Conservation (phyloP, 768 basidiomycete species). For the Russula foetens region DNA sequence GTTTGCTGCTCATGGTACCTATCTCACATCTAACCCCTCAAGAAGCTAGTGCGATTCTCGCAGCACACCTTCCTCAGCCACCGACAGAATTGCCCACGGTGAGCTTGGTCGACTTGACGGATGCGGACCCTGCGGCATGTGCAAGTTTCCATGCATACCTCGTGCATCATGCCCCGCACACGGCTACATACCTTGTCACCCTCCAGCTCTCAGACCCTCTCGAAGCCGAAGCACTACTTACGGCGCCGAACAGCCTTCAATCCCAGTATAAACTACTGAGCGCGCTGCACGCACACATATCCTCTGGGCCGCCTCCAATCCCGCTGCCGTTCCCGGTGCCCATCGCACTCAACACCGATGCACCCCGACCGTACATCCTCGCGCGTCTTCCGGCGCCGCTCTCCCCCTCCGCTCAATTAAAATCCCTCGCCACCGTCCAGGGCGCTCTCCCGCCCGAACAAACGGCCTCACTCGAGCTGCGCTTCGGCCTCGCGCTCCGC, state of each 20-base stretch:
- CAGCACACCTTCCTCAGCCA: slow-evolving; percentile 8
- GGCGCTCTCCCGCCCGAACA: slow-evolving; percentile 31
- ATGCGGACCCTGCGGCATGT: slow-evolving; percentile 2
- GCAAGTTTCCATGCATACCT: slow-evolving; percentile 3
- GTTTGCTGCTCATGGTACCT: not conserved
- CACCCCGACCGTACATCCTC: slow-evolving; percentile 48
- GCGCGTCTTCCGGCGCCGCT: slow-evolving; percentile 20
- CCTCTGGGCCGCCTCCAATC: slow-evolving; percentile 35
- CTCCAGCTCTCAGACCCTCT: slow-evolving; percentile 5
- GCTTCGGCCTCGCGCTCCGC: slow-evolving; percentile 51
- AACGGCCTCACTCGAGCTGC: slow-evolving; percentile 42
- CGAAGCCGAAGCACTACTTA: not conserved
- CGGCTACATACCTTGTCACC: slow-evolving; percentile 5
- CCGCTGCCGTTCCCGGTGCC: slow-evolving; percentile 30
- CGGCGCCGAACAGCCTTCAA: slow-evolving; percentile 22
- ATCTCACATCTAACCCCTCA: slow-evolving; percentile 4
- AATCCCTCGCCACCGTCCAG: slow-evolving; percentile 31
- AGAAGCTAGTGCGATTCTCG: slow-evolving; percentile 1
- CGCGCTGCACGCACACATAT: slow-evolving; percentile 31
- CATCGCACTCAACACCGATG: slow-evolving; percentile 36
- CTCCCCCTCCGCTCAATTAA: slow-evolving; percentile 21
- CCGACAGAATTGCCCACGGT: slow-evolving; percentile 2
- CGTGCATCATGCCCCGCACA: not conserved
- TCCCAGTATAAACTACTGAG: slow-evolving; percentile 22
- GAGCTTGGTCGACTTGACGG: not conserved